These are phyloP conservation scores for Epichloe aotearoae DNA, from an alignment of 2,329 filamentous ascomycete species.

Conservation along the genomic window DNA sequence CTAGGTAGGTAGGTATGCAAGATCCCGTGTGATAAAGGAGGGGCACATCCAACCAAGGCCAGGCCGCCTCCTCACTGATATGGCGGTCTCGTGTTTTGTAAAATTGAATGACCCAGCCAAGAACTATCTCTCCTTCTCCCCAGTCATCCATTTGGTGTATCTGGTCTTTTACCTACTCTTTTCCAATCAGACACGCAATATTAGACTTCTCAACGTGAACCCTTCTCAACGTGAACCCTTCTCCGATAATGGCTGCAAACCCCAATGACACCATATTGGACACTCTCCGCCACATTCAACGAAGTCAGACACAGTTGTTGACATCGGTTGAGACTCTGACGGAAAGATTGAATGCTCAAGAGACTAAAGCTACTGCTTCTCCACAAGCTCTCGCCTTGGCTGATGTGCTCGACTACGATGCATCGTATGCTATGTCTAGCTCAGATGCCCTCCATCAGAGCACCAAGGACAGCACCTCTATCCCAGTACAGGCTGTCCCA, in stretches of 20 bases:
- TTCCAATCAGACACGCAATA: neutral
- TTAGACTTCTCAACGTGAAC: too few relatives aligned
- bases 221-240: neutral
- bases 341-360: constrained; percentile 14
- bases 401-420: neutral
- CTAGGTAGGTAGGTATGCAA: neutral
- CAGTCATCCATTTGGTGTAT: too few relatives aligned
- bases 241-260: neutral
- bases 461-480: neutral
- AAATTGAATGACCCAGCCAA: neutral
- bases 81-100: neutral
- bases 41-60: neutral
- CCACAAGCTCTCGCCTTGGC: neutral
- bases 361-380: constrained; percentile 3
- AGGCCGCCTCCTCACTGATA: neutral
- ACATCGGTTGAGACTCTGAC: constrained; percentile 27
- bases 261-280: constrained; percentile 12
- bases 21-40: neutral
- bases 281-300: constrained; percentile 27
- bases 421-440: neutral
- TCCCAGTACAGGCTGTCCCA: neutral
- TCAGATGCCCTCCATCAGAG: neutral
- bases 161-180: neutral
- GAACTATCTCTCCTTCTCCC: neutral
- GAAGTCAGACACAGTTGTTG: constrained; percentile 27